Evolutionary conservation across 495 filamentous ascomycete genomes (phyloP).

Genomic region (Aspergillus coremiiformis): DNA sequence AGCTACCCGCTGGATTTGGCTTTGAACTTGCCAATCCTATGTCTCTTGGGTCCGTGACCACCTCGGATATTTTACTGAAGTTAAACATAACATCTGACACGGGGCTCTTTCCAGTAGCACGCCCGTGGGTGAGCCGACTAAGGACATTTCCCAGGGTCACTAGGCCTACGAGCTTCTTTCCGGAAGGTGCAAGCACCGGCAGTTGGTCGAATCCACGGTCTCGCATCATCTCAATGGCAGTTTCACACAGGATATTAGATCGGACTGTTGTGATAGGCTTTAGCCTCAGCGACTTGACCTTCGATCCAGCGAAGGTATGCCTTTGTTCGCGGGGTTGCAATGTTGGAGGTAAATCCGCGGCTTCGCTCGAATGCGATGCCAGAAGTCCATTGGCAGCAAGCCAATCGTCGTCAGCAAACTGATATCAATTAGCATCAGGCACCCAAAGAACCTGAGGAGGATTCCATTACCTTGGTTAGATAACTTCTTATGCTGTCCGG

Average conservation of each 20-base stretch:
- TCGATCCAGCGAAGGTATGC: constrained; percentile 63
- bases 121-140: constrained; percentile 73
- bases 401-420: constrained; percentile 98
- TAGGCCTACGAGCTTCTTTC: constrained; percentile 72
- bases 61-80: constrained; percentile 75
- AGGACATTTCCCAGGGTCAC: constrained; percentile 94
- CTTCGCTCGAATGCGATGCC: constrained; percentile 46
- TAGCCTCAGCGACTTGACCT: constrained; percentile 70
- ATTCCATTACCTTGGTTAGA: constrained; percentile 65
- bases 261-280: constrained; percentile 87
- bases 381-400: constrained; percentile 89
- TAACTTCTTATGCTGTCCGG: constrained; percentile 97
- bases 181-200: constrained; percentile 67
- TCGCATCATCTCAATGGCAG: constrained; percentile 93
- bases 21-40: constrained; percentile 30
- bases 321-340: constrained; percentile 19
- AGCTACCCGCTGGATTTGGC: constrained; percentile 4
- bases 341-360: constrained; percentile 38
- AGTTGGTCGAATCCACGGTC: constrained; percentile 96
- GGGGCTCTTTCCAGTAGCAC: constrained; percentile 60
- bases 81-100: constrained; percentile 95
- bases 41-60: constrained; percentile 74
- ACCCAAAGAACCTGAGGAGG: background rate
- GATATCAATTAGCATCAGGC: constrained; percentile 1
- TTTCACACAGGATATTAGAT: constrained; percentile 58